phyloP scores from a whole-genome alignment of 2,329 filamentous ascomycete species.

The Microdochium paspali region DNA sequence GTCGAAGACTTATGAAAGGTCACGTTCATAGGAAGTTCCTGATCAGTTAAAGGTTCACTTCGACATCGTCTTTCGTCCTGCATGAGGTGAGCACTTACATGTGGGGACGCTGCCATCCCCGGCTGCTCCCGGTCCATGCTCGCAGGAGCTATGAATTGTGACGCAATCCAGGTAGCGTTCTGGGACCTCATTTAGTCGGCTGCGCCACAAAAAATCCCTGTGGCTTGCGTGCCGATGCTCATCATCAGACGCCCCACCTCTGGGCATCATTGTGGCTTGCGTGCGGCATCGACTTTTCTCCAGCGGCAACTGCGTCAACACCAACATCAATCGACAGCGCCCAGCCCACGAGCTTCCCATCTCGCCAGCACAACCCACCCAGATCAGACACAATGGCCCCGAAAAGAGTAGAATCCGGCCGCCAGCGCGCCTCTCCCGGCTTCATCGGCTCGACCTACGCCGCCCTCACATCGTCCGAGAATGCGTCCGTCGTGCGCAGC shows the following conservation, averaged over 20 bases:
- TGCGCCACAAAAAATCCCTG: background rate
- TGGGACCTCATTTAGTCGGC: background rate
- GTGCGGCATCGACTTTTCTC: background rate
- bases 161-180: background rate
- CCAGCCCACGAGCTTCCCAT: background rate
- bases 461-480: slow-evolving; percentile 56
- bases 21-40: no score
- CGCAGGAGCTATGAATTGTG: no score
- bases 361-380: background rate
- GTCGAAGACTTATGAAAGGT: no score
- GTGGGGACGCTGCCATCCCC: background rate
- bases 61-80: no score
- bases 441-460: slow-evolving; percentile 50
- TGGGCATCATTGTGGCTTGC: background rate
- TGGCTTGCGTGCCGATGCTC: no score
- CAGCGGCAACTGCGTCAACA: background rate
- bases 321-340: background rate
- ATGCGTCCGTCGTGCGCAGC: slow-evolving; percentile 59
- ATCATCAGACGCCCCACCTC: no score
- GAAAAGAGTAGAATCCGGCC: slow-evolving; percentile 40
- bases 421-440: slow-evolving; percentile 36
- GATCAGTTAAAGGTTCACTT: no score
- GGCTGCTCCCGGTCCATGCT: background rate
- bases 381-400: slow-evolving; percentile 45
- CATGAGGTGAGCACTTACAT: background rate